Percentiles rank a stretch among this genome's conserved stretches.
Evolutionary conservation across 2,329 filamentous ascomycete genomes (phyloP).

Genomic region (Coniella vitis): DNA sequence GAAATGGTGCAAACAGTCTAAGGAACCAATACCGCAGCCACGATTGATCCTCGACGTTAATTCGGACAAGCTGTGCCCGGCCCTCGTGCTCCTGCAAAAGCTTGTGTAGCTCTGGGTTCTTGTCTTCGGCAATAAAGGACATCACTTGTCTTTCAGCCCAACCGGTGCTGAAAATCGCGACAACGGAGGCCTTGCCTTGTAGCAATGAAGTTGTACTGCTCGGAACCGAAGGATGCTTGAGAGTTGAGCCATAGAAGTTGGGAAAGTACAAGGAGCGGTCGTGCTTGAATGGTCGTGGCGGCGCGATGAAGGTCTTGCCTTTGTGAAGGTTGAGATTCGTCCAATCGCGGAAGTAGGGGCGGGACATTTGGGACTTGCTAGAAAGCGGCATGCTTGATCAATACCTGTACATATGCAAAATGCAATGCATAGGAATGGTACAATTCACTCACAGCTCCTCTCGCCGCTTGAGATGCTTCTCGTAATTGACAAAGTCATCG

Average conservation of each 20-base stretch:
- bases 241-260: constrained; percentile 76
- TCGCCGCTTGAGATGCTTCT: constrained; percentile 73
- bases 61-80: constrained; percentile 67
- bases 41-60: constrained; percentile 82
- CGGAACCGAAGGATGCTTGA: constrained; percentile 40
- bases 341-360: constrained; percentile 96
- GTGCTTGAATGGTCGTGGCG: constrained; percentile 73
- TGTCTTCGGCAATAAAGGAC: constrained; percentile 58
- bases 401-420: neutral
- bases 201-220: constrained; percentile 71
- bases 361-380: constrained; percentile 68
- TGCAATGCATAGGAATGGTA: neutral
- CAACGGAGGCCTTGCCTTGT: constrained; percentile 65
- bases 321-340: constrained; percentile 73
- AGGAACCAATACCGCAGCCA: constrained; percentile 54
- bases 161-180: constrained; percentile 71
- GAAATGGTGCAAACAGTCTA: constrained; percentile 45
- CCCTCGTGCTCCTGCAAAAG: constrained; percentile 48
- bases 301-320: constrained; percentile 87
- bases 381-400: constrained; percentile 5
- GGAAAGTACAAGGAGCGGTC: constrained; percentile 88
- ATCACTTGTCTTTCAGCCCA: constrained; percentile 81
- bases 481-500: constrained; percentile 77
- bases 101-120: constrained; percentile 64
- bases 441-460: constrained; percentile 68